Evolutionary conservation across 441 rosid species (phyloP), one percentile per base, ranked within the genome.

Genomic region (Omphalea diandra): DNA sequence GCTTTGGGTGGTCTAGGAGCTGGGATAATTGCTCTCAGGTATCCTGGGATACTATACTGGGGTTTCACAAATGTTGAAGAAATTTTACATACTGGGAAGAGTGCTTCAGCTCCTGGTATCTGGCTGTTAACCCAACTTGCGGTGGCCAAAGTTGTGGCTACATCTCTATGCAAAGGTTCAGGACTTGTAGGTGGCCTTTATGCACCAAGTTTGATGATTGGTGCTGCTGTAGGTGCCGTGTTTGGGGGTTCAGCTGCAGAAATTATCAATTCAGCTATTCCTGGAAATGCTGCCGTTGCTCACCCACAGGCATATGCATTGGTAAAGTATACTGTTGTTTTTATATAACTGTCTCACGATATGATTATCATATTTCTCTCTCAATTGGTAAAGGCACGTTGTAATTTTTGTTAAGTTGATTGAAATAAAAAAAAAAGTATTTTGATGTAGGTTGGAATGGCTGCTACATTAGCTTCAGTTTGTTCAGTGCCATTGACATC

Each of bases 61-160:
- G 98, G 98, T 64, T 94, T 94, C 81, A 91, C 97, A 63, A 94
- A 94, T 82, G 98, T 94, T 63, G 97, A 94, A 81, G 98, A 94
- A 76, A 94, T 94, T 73, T 76, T 94, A 70, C 98, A 83, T 85
- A 90, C 98, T 68, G 98, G 98, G 70, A 94, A 94, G 74, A 86
- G 84, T 76, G 98, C 98, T 56, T 88, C 95, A 69, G 98, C 98
- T 83, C 97, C 98, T 50, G 98, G 98, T 79, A 90, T 91, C 75
- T 88, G 97, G 97, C 78, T 94, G 73, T 79, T 94, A 82, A 74
- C 97, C 68, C 98, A 93, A 81, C 77, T 94, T 70, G 91, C 87
- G 24, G 91, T 93, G 3, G 98, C 97, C 80, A 94, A 94, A 85
- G 97, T 94, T 81, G 91, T 79, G 67, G 98, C 98, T 36, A 94